A percentile compares a stretch with the other conserved stretches of the same genome.
phyloP scores from a whole-genome alignment of 2,329 filamentous ascomycete genomes.

The Pseudopyrenochaeta lycopersici region DNA sequence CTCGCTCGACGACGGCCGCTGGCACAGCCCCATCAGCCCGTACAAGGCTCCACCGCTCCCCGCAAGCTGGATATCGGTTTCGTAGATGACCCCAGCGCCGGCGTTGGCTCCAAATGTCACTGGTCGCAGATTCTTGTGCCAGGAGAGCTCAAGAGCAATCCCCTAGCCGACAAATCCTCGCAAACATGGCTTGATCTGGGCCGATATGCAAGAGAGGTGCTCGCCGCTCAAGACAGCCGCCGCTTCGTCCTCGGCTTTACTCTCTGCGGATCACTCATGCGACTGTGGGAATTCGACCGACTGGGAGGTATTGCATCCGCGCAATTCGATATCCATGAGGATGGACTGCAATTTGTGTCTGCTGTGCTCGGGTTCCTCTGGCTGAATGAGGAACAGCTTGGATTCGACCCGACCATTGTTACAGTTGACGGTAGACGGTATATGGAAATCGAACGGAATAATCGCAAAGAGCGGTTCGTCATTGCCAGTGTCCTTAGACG shows the following conservation, averaged over 20 bases:
- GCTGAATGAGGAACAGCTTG: conserved; percentile 54
- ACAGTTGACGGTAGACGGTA: conserved; percentile 42
- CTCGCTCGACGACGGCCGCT: conserved; percentile 20
- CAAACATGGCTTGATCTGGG: conserved; percentile 48
- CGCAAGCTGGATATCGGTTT: conserved; percentile 37
- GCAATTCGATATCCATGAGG: conserved; percentile 57
- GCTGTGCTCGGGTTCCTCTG: conserved; percentile 55
- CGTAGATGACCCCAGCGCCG: conserved; percentile 26
- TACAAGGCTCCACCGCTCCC: conserved; percentile 32
- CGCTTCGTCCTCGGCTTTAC: conserved; percentile 60
- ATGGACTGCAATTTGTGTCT: conserved; percentile 52
- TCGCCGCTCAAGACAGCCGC: conserved; percentile 39
- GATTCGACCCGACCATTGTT: conserved; percentile 57
- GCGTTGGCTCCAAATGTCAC: conserved; percentile 28
- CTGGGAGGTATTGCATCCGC: conserved; percentile 57
- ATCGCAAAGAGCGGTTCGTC: conserved; percentile 20
- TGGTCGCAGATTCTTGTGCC: conserved; percentile 57
- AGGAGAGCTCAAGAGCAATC: conserved; percentile 59
- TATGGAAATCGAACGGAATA: conserved; percentile 53
- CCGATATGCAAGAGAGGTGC: conserved; percentile 56
- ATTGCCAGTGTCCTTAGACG: conserved; percentile 24
- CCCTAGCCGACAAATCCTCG: conserved; percentile 49
- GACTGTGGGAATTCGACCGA: conserved; percentile 58
- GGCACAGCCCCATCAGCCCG: conserved; percentile 25
- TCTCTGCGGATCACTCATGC: conserved; percentile 56